phyloP scores from a whole-genome alignment of 805 yeast genomes.

The Ogataea angusta region DNA sequence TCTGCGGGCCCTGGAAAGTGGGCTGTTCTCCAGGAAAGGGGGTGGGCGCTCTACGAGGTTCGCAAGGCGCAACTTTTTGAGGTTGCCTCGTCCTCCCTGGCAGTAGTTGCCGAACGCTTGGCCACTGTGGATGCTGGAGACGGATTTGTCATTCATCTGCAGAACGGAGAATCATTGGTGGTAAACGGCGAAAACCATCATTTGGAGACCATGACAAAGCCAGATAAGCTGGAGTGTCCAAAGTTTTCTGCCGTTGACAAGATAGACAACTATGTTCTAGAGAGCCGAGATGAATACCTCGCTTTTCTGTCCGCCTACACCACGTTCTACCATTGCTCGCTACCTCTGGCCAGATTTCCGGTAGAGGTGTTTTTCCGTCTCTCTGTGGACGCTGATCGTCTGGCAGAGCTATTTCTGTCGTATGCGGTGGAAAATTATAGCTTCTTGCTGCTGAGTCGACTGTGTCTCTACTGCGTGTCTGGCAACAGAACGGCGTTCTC shows the following conservation, averaged over 20 bases:
- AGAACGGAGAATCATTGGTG: slow-evolving; percentile 10
- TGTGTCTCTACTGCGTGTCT: slow-evolving; percentile 11
- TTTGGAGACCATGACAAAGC: no score
- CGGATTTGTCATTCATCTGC: slow-evolving; percentile 20
- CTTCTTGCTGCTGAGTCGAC: slow-evolving; percentile 5
- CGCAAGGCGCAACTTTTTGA: slow-evolving; percentile 11
- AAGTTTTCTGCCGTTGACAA: background rate
- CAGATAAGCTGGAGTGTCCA: no score
- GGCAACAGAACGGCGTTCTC: slow-evolving; percentile 9
- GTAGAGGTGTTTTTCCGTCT: slow-evolving; percentile 10
- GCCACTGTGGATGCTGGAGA: background rate
- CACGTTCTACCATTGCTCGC: slow-evolving; percentile 9
- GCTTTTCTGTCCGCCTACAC: background rate
- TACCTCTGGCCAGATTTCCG: slow-evolving; percentile 5
- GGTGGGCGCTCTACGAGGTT: slow-evolving; percentile 29
- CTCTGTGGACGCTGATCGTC: slow-evolving; percentile 1
- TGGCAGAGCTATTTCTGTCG: slow-evolving; percentile 14
- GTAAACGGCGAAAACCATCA: background rate
- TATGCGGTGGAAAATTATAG: slow-evolving; percentile 15
- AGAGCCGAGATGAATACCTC: slow-evolving; percentile 1
- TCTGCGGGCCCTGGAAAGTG: slow-evolving; percentile 15
- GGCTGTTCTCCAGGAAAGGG: slow-evolving; percentile 28
- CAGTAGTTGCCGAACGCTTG: slow-evolving; percentile 17
- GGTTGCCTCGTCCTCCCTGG: slow-evolving; percentile 26
- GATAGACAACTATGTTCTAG: slow-evolving; percentile 5